A percentile compares a stretch with the other conserved stretches of the same genome.
Evolutionary conservation across 257 asterid genomes (phyloP).

Genomic region (Echites panduratus): DNA sequence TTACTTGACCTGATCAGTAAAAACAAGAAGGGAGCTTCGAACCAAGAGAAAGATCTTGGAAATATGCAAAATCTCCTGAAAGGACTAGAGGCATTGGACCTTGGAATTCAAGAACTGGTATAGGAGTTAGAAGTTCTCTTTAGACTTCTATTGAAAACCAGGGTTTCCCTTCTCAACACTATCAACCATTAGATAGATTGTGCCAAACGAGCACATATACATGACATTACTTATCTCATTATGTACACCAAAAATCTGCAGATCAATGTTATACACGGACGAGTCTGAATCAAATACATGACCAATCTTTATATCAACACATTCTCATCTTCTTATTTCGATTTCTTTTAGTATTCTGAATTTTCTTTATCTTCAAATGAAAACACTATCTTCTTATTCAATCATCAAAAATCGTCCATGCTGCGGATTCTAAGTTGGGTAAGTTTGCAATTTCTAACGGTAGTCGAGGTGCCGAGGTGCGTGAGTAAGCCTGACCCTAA

Average conservation of each 20-base stretch:
- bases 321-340: neutral
- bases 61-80: neutral
- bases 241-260: neutral
- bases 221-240: neutral
- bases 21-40: neutral
- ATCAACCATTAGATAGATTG: conserved; percentile 27
- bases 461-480: too few relatives aligned
- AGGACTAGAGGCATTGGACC: conserved; percentile 8
- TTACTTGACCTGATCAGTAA: neutral
- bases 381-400: too few relatives aligned
- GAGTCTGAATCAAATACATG: neutral
- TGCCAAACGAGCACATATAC: too few relatives aligned
- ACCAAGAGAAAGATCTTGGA: neutral
- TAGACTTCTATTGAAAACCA: conserved; percentile 10
- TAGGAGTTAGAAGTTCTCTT: conserved; percentile 12
- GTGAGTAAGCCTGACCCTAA: too few relatives aligned
- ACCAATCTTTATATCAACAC: neutral
- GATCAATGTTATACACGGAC: neutral
- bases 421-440: too few relatives aligned
- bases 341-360: neutral
- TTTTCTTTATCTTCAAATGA: neutral
- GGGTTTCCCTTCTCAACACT: conserved; percentile 28
- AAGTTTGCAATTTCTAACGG: too few relatives aligned
- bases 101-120: conserved; percentile 14
- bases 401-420: too few relatives aligned